Percentiles rank a stretch among this genome's conserved stretches.
Evolutionary conservation across 768 basidiomycete species (phyloP).

Genomic region (Rhodotorula kratochvilovae): DNA sequence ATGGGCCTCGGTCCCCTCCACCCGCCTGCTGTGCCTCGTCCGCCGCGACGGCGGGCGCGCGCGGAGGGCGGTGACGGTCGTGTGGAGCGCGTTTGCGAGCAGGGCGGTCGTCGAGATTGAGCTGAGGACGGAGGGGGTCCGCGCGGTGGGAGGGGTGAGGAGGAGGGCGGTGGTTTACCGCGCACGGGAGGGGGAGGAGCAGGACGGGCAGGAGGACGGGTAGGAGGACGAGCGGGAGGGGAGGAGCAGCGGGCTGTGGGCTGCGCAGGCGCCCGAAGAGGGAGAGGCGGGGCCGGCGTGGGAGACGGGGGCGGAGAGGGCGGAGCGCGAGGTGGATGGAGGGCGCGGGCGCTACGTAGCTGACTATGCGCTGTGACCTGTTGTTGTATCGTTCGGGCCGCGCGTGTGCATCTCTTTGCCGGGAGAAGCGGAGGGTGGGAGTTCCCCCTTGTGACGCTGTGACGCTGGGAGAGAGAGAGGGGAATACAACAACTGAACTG

Average conservation of each 20-base stretch:
- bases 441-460: too few species aligned
- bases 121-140: slow-evolving; percentile 4
- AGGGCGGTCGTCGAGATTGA: slow-evolving; percentile 23
- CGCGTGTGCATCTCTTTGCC: too few species aligned
- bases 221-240: background rate
- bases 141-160: slow-evolving; percentile 1
- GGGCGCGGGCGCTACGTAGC: too few species aligned
- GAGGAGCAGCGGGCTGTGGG: background rate
- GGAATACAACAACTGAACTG: too few species aligned
- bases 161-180: background rate
- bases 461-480: too few species aligned
- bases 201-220: background rate
- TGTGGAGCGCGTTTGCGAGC: slow-evolving; percentile 25
- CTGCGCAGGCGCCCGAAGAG: too few species aligned
- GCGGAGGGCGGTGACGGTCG: background rate
- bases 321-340: too few species aligned
- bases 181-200: background rate
- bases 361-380: too few species aligned
- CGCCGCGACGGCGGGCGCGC: background rate
- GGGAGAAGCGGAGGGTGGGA: too few species aligned
- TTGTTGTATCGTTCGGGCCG: too few species aligned
- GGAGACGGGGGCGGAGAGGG: too few species aligned
- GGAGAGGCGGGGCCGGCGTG: too few species aligned
- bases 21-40: slow-evolving; percentile 14
- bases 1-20: slow-evolving; percentile 24